Conservation (phyloP, 345 rosid genomes). For the Odontarrhena argentea region DNA sequence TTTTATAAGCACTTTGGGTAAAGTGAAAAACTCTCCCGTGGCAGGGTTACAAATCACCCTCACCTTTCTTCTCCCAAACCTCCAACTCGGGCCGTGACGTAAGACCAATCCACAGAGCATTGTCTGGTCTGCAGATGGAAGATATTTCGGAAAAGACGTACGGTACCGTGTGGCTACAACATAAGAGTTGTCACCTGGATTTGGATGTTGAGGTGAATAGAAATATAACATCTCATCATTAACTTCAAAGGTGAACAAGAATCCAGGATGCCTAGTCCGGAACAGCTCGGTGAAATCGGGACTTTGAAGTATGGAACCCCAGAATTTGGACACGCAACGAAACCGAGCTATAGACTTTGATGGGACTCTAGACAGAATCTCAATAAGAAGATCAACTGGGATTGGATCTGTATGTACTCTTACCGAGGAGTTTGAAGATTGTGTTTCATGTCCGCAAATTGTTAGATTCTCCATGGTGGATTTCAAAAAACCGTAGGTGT, state of each 20-base stretch:
- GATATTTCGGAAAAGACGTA: not conserved
- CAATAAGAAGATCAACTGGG: not conserved
- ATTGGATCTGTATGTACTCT: not conserved
- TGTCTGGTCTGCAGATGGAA: not conserved
- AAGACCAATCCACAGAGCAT: not conserved
- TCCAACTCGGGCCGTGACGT: too few species aligned
- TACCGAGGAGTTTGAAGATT: too few species aligned
- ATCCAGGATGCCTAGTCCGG: not conserved
- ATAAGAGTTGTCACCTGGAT: not conserved
- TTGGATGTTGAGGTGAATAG: constrained; percentile 7
- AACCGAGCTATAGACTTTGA: not conserved
- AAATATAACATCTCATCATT: not conserved
- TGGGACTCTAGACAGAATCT: not conserved
- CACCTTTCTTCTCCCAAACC: not conserved
- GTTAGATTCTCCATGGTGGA: too few species aligned
- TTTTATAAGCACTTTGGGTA: too few species aligned
- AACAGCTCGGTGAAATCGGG: too few species aligned
- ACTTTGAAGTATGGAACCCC: too few species aligned
- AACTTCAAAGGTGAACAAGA: not conserved
- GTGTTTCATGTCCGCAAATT: too few species aligned
- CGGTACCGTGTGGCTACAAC: constrained; percentile 16
- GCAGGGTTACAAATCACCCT: not conserved
- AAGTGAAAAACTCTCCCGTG: not conserved
- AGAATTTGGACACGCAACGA: too few species aligned
- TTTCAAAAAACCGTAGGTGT: too few species aligned